Evolutionary conservation across 305 asterid species (phyloP), one percentile per base, ranked within the genome.

Genomic region (Fraxinus velutina): DNA sequence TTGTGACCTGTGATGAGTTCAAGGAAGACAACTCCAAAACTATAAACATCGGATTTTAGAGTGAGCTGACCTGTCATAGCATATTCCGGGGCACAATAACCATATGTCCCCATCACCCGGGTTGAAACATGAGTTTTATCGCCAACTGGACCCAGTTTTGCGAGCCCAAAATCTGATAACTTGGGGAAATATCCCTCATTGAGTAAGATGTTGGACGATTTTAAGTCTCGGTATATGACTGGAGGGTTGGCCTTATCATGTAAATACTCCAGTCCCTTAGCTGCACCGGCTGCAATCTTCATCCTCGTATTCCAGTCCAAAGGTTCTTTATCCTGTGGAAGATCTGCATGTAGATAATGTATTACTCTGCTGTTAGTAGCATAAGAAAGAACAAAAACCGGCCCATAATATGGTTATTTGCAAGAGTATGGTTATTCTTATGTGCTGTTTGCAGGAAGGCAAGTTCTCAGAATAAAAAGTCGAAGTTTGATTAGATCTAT

Each of bases 21-120:
- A 22, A 96, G 97, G 79, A 96, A 90, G 86, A 96, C 99, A 44
- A 96, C 99, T 78, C 99, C 98, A 68, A 94, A 96, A 80, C 98
- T 94, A 82, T 93, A 96, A 36, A 96, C 97, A 80, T 96, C 99
- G 3, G 98, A 94, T 87, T 92, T 93, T 80, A 93, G 81, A 22
- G 99, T 96, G 81, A 96, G 99, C 73, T 96, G 98, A 76, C 99
- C 99, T 8, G 98, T 96, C 99, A 94, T 93, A 29, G 98, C 99
- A 76, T 96, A 96, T 85, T 96, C 99, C 1, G 99, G 99, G 81
- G 99, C 99, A 87, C 99, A 96, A 83, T 96, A 96, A 57, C 99
- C 99, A 10, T 96, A 94, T 2, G 98, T 96, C 78, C 99, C 99
- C 99, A 96, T 96, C 87, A 96, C 98, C 86, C 99, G 88, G 13